Base-by-base conservation (phyloP, 305 asterid species). In the Caryopteris hybrid region DNA sequence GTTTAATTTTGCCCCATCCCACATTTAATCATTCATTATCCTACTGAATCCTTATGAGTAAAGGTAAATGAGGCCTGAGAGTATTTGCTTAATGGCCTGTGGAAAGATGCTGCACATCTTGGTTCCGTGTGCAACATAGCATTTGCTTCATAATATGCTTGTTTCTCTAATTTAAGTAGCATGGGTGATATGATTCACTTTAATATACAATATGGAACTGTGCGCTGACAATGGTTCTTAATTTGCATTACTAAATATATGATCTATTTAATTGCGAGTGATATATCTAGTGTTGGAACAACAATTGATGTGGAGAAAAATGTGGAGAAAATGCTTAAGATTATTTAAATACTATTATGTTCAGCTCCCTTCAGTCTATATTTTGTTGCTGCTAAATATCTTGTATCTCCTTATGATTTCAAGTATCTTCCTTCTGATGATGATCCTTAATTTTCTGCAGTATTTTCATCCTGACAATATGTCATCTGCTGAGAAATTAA, bases 401-500 rank as follows among this genome's bases (percentile, higher is more conserved):
- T n/a, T n/a, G n/a, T n/a, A n/a, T n/a, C n/a, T n/a, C n/a, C n/a
- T 51, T 22, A 18, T 8, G 38, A 11, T 53, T 23, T 8, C 36
- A 34, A 22, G 16, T 12, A 4, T 33, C 52, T 36, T 21, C 27
- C 48, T 9, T 59, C 17, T 65, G 48, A 14, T 71, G 57, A n/a
- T n/a, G n/a, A n/a, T n/a, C n/a, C n/a, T n/a, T n/a, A n/a, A n/a
- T n/a, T n/a, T n/a, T n/a, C n/a, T 22, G 39, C 86, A 88, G 92
- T 88, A 79, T 72, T 84, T 88, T 66, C 85, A 88, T 78, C 92
- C 92, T 13, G 92, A 79, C 72, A 74, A 80, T 81, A 82, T 85
- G 88, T 88, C 90, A 52, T 81, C 86, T 53, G 81, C 86, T 56
- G 95, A 89, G 81, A 89, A 86, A 74, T 64, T 89, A 76, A 85